These are phyloP conservation scores for Pichia phayaonensis DNA, from an alignment of 805 yeast genomes.

Conservation along the genomic window DNA sequence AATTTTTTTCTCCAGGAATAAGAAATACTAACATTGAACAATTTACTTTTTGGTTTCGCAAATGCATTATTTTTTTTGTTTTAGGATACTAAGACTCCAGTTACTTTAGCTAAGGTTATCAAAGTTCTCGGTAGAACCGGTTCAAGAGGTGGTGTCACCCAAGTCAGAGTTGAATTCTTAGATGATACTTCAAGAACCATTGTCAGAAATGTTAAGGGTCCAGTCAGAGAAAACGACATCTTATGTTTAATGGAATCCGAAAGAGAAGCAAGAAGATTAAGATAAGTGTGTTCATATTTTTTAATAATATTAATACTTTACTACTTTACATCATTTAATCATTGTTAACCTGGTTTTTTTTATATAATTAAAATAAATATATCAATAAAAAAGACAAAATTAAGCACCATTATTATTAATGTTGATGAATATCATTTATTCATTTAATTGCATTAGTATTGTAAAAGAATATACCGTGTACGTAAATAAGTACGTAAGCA, in stretches of 20 bases:
- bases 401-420: no score
- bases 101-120: slow-evolving; percentile 98
- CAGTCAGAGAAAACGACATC: slow-evolving; percentile 97
- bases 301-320: not conserved
- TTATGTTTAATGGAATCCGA: slow-evolving; percentile 99
- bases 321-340: slow-evolving; percentile 1
- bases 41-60: not conserved
- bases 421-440: no score
- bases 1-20: not conserved
- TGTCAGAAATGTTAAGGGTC: slow-evolving; percentile 96
- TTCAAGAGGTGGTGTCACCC: slow-evolving; percentile 99
- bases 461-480: not conserved
- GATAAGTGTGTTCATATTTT: slow-evolving; percentile 35
- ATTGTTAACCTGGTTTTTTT: not conserved
- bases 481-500: not conserved
- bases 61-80: slow-evolving; percentile 1
- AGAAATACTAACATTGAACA: not conserved
- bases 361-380: no score
- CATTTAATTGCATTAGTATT: not conserved
- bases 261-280: slow-evolving; percentile 97
- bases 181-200: slow-evolving; percentile 93
- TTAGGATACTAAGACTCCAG: slow-evolving; percentile 73
- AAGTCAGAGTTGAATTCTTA: slow-evolving; percentile 94
- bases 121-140: slow-evolving; percentile 99
- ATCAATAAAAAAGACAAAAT: not conserved